Base-by-base conservation (phyloP, 805 yeast genomes). In the Starmerella bombi region DNA sequence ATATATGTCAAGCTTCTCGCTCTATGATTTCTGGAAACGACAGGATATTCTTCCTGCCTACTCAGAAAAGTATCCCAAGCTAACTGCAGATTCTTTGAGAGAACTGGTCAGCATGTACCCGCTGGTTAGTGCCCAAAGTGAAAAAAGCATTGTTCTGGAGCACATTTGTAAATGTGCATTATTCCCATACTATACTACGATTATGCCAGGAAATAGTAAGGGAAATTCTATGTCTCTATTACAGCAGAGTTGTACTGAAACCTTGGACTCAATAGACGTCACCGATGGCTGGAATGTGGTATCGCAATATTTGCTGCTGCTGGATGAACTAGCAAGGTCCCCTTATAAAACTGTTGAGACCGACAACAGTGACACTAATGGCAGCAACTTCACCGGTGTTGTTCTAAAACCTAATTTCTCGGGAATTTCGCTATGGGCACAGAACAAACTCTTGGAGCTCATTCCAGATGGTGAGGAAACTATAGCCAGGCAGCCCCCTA, bases 161-260 rank as follows among this genome's bases (percentile, higher is more conserved):
- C 29, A 44, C 1, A 23, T 53, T 15, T 14, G 42, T 2, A 25
- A 37, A 9, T 48, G 53, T 18, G 51, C 54, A 1, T 18, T 25
- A 32, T 51, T 48, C 31, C 51, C 48, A 2, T 41, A 40, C 25
- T 44, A 48, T 25, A 43, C 46, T 3, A 18, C 27, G 15, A 19
- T 23, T 3, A 20, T 31, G 5, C 29, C 38, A 2, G 35, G 42
- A 15, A 27, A 34, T 32, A 61, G 3, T 94, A 84, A 54, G 61
- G 65, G 31, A 52, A 59, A 16, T 12, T 71, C 69, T 19, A 72
- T 75, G 38, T 72, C 95, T 0, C 65, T 67, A 8, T 60, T 88
- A 32, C 97, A 86, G 53, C 46, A 52, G 1, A 61, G 74, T 0
- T 74, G 82, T 1, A 53, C 82, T 22, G 62, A 62, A 1, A 71